These are phyloP conservation scores for Trametes pubescens DNA, from an alignment of 1,284 basidiomycete species.

Conservation along the genomic window DNA sequence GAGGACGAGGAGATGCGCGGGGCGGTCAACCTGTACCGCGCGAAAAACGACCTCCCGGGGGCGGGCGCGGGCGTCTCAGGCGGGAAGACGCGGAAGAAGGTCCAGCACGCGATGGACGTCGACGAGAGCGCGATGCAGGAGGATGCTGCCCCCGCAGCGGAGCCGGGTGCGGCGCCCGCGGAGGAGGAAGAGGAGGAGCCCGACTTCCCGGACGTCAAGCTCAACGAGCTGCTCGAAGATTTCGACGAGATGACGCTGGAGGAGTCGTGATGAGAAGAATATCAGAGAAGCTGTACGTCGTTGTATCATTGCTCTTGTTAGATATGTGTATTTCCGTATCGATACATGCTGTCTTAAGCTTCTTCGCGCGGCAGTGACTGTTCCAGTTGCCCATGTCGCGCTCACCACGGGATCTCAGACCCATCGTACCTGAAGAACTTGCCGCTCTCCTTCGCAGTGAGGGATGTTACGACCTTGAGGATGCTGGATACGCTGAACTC, in stretches of 20 bases:
- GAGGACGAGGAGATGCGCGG: constrained; percentile 95
- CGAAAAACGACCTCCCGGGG: constrained; percentile 59
- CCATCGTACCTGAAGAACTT: constrained; percentile 45
- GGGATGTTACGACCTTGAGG: constrained; percentile 37
- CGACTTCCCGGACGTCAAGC: constrained; percentile 89
- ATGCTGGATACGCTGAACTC: constrained; percentile 39
- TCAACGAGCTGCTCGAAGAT: constrained; percentile 92
- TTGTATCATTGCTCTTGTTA: constrained; percentile 10
- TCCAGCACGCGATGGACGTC: constrained; percentile 77
- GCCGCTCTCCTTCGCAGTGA: constrained; percentile 39
- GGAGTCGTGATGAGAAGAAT: constrained; percentile 34
- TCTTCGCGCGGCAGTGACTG: neutral
- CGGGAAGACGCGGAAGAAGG: constrained; percentile 56
- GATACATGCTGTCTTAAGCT: neutral
- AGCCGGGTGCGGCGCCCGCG: constrained; percentile 39
- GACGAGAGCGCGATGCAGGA: constrained; percentile 56
- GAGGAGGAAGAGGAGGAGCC: constrained; percentile 78
- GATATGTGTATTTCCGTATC: constrained; percentile 6
- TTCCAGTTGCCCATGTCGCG: too few relatives aligned
- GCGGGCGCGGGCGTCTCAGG: constrained; percentile 55
- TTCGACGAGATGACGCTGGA: constrained; percentile 86
- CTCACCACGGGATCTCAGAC: constrained; percentile 33
- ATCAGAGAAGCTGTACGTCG: constrained; percentile 6
- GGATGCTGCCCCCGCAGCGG: constrained; percentile 37
- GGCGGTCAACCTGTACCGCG: constrained; percentile 91